Percentiles rank a stretch among this genome's conserved stretches.
Evolutionary conservation across 2,329 filamentous ascomycete species (phyloP).

Genomic region (Pezicula neosporulosa): DNA sequence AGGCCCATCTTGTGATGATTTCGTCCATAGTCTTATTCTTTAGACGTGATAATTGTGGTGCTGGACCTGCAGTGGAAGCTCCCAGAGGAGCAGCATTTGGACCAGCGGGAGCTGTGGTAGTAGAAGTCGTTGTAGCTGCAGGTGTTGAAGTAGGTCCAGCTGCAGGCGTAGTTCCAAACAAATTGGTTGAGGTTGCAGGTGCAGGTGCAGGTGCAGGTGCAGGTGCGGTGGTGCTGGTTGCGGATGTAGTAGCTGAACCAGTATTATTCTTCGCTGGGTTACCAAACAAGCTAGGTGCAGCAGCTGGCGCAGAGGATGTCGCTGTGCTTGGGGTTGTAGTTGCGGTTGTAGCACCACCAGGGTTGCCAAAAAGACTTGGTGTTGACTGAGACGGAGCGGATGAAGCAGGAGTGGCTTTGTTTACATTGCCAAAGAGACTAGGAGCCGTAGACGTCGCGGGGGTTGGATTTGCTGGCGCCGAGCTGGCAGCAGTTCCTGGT

Average conservation of each 20-base stretch:
- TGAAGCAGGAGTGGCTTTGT: constrained; percentile 12
- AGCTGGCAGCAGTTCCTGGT: constrained; percentile 12
- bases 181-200: constrained; percentile 15
- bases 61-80: constrained; percentile 75
- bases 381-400: constrained; percentile 11
- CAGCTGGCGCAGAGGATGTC: constrained; percentile 26
- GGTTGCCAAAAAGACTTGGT: constrained; percentile 6
- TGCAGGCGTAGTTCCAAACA: constrained; percentile 19
- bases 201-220: constrained; percentile 18
- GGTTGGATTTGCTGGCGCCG: constrained; percentile 16
- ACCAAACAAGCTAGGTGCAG: constrained; percentile 8
- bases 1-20: constrained; percentile 95
- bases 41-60: constrained; percentile 81
- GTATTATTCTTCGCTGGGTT: constrained; percentile 4
- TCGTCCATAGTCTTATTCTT: constrained; percentile 99
- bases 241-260: constrained; percentile 10
- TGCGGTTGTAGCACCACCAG: constrained; percentile 9
- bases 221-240: constrained; percentile 17
- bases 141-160: constrained; percentile 17
- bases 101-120: constrained; percentile 18
- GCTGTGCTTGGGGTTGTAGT: constrained; percentile 8
- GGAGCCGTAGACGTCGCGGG: constrained; percentile 17
- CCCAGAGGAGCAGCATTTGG: constrained; percentile 44
- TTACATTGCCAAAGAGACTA: constrained; percentile 29
- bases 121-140: constrained; percentile 10